Evolutionary conservation across 2,329 filamentous ascomycete species (phyloP), one percentile per base, ranked within the genome.

Genomic region (Samsoniella hepiali): DNA sequence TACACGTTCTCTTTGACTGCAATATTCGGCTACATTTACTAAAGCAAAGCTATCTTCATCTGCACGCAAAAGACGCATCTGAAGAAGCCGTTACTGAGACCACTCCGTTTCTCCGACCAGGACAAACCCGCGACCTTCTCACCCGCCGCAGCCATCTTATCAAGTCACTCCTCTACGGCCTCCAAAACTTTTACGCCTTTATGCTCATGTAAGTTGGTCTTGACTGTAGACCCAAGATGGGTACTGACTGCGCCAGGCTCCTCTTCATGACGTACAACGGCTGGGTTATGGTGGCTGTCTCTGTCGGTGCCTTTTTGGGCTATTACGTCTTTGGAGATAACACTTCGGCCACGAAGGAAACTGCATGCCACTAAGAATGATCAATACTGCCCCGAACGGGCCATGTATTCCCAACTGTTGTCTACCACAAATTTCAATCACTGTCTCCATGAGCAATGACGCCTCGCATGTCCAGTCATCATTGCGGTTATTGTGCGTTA

Each of bases 231-330:
- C 1, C 3, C 29, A 15, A 17, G 7, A 42, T 6, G 7, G 40
- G n/a, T 42, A 31, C 7, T 62, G 31, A 62, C 31, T 15, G 7
- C 11, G 8, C 7, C 65, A 98, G 94, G 95, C 82, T 99, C 65
- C 79, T 99, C 29, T 99, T 99, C 78, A 99, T 99, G 95, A 99
- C 95, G n/a, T 99, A 99, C 79, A 99, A 99, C 72, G 95, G 95
- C 63, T 96, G 91, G 88, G 88, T 99, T 69, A 99, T 99, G 95
- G 77, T 96, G 68, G 86, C 94, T 3, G 93, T 98, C 17, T 90
- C 90, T 0, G 80, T 96, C 10, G 95, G 95, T 17, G 93, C 94
- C 0, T 96, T 96, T 68, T 76, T 96, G 51, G 95, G 95, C 50
- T 97, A 96, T 73, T 74, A 97, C 65, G 70, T 89, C 51, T 99